phyloP scores from a whole-genome alignment of 805 yeast genomes.

The Ogataea ganodermae region DNA sequence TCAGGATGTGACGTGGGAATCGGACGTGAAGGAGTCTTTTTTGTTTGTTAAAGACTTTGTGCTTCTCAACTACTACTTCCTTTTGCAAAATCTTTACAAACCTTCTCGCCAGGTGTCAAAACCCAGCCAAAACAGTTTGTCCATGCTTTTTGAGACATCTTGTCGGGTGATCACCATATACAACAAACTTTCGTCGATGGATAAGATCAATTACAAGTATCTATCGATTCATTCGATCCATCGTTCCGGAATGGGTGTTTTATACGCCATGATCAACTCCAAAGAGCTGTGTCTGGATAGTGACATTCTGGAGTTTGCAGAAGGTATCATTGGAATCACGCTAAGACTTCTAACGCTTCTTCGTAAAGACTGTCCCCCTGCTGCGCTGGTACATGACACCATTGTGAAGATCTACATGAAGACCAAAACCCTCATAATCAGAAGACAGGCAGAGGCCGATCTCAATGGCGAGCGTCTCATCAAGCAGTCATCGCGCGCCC shows the following conservation, averaged over 20 bases:
- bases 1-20: not conserved
- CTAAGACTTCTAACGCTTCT: slow-evolving; percentile 8
- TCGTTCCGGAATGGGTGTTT: slow-evolving; percentile 17
- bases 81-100: slow-evolving; percentile 15
- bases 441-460: slow-evolving; percentile 8
- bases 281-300: slow-evolving; percentile 9
- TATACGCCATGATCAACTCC: slow-evolving; percentile 21
- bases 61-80: slow-evolving; percentile 6
- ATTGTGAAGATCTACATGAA: slow-evolving; percentile 18
- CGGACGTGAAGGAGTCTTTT: not conserved
- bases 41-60: slow-evolving; percentile 1
- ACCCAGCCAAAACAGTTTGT: slow-evolving; percentile 11
- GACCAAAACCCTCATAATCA: slow-evolving; percentile 14
- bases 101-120: slow-evolving; percentile 14
- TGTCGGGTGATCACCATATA: slow-evolving; percentile 14
- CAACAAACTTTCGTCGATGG: slow-evolving; percentile 8
- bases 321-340: slow-evolving; percentile 5
- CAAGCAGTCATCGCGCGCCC: not conserved
- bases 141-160: slow-evolving; percentile 17
- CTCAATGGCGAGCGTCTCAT: not conserved
- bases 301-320: slow-evolving; percentile 6
- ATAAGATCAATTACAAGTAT: slow-evolving; percentile 21
- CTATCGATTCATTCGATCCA: slow-evolving; percentile 21
- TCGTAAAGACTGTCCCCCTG: slow-evolving; percentile 18
- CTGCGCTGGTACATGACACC: slow-evolving; percentile 14